These are phyloP conservation scores for Aspergillus ruber DNA, from an alignment of 2,329 filamentous ascomycete species.

Conservation along the genomic window DNA sequence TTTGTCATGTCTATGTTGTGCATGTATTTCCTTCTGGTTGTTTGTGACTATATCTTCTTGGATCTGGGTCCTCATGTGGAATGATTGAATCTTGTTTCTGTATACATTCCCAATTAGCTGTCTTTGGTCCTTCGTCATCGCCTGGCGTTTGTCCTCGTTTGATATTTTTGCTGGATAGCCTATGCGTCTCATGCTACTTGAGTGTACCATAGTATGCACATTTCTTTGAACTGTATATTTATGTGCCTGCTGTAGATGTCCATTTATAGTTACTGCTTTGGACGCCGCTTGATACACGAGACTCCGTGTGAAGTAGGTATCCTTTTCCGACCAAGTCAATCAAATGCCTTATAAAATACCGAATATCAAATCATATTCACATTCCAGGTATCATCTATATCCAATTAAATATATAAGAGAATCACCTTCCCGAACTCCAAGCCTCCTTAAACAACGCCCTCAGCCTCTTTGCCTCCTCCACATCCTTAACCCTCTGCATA, in stretches of 20 bases:
- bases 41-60: not conserved
- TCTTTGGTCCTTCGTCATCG: no score
- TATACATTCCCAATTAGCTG: not conserved
- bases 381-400: not conserved
- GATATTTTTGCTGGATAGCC: no score
- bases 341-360: no score
- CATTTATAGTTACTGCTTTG: no score
- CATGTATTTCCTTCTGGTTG: slow-evolving; percentile 5
- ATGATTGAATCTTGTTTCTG: not conserved
- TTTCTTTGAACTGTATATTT: no score
- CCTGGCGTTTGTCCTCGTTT: no score
- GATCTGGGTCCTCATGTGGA: not conserved
- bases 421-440: slow-evolving; percentile 43
- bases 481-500: slow-evolving; percentile 69
- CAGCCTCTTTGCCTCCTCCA: slow-evolving; percentile 57
- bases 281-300: no score
- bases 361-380: not conserved
- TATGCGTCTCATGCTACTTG: no score
- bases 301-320: no score
- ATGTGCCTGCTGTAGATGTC: no score
- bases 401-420: not conserved
- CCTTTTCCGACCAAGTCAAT: no score
- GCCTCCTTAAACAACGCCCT: slow-evolving; percentile 62
- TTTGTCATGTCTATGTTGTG: not conserved
- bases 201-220: no score